phyloP scores from a whole-genome alignment of 2,329 filamentous ascomycete genomes.

The Fusarium buxicola region DNA sequence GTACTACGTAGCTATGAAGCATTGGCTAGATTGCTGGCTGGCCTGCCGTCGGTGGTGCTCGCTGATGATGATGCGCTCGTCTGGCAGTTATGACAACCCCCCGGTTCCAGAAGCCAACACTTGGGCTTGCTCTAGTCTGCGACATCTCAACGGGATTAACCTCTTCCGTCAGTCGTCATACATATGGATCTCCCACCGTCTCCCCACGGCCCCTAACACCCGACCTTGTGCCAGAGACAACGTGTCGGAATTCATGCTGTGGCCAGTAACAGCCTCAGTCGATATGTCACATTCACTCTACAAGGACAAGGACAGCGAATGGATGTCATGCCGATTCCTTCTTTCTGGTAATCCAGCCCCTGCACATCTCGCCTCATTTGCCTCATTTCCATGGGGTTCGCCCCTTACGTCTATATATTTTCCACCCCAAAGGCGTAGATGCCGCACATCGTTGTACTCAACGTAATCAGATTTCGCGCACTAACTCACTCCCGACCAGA shows the following conservation, averaged over 20 bases:
- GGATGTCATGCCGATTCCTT: constrained; percentile 4
- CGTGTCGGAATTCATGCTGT: constrained; percentile 17
- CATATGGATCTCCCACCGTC: neutral
- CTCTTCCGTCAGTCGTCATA: constrained; percentile 5
- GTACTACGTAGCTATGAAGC: too few species aligned
- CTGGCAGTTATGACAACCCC: constrained; percentile 3
- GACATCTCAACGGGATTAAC: neutral
- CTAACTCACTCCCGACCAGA: neutral
- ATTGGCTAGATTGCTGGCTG: constrained; percentile 19
- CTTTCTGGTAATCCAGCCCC: neutral
- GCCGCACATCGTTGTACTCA: constrained; percentile 4
- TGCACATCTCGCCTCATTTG: constrained; percentile 18
- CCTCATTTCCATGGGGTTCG: neutral
- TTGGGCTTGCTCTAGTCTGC: constrained; percentile 5
- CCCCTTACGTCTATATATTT: neutral
- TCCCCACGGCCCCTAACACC: constrained; percentile 16
- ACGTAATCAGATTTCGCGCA: constrained; percentile 17
- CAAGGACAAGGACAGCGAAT: neutral
- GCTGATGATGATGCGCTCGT: constrained; percentile 6
- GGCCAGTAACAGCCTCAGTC: constrained; percentile 20
- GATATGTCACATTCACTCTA: constrained; percentile 23
- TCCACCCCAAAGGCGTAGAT: neutral
- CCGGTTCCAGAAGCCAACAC: neutral
- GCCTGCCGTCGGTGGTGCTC: constrained; percentile 17
- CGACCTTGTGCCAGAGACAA: constrained; percentile 1